Base-by-base conservation (phyloP, 495 filamentous ascomycete genomes). In the Penicillium subrubescens region DNA sequence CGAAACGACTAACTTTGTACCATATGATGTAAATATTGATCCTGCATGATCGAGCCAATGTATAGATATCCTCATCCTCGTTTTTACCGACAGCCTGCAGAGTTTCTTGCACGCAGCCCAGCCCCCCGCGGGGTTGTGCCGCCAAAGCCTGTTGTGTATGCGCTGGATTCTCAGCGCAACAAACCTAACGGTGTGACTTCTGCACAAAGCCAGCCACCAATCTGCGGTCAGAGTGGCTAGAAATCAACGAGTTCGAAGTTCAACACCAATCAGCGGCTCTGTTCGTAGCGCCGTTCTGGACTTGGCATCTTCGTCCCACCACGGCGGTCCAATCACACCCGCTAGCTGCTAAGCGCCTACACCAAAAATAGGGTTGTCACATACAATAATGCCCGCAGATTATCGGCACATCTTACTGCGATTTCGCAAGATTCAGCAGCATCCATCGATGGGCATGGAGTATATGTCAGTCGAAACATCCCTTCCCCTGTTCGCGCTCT, bases 1-100 rank as follows among this genome's bases (percentile, higher is more conserved):
- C 50, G 54, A 55, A 60, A 61, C 37, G 58, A 66, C 19, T 67
- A 54, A 71, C 41, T 12, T 8, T 79, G 71, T 76, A 75, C 61
- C 43, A 65, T 69, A 66, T 59, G 23, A 70, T 75, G 70, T 75
- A 74, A 68, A 77, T 76, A 73, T 60, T 60, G 35, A 64, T 39
- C 33, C 59, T 37, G 21, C 35, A 41, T 57, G 53, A 35, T 35
- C 8, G 8, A 21, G 34, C 25, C n/a, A 64, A 62, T 69, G 34
- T 43, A 71, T 63, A 68, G 61, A 68, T 63, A 58, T 67, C 56
- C 60, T 53, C 7, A 58, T 67, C 56, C 60, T 53, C 7, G 10
- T 35, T 50, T 33, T 50, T 33, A 34, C n/a, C 44, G 44, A 29
- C 35, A 60, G 17, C 8, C 19, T 56, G 37, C 37, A 48, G 31